Base-by-base conservation (phyloP, 1,139 yeast genomes). In the Debaryomycetaceae sp. region DNA sequence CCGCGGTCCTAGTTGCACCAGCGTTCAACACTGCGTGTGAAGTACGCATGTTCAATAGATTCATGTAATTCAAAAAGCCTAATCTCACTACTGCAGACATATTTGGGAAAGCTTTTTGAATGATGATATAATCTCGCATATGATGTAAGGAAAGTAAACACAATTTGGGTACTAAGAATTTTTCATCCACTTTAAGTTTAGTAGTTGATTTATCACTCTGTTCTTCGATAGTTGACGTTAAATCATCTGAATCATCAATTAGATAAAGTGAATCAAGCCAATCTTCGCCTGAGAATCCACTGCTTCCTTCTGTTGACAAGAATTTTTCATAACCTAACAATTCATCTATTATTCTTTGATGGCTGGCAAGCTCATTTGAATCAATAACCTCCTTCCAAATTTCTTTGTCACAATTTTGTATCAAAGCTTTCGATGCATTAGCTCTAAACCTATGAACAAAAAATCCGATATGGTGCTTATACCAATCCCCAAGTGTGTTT, bases 1-100 rank as follows among this genome's bases (percentile, higher is more conserved):
- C 89, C 0, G 91, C 88, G 0, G 88, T 78, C 45, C 81, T 65
- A 1, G 87, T 83, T 0, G 94, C 94, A 29, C 87, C 88, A 1
- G 92, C 91, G 35, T 83, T 85, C 33, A 86, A 64, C 35, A 86
- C 83, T 4, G 87, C 76, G 49, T 80, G 81, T 5, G 78, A 74
- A 4, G 80, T 66, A 43, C 80, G 77, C 8, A 79, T 63, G 50
- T 83, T 83, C 56, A 78, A 64, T 15, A 75, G 58, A 44, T 76
- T 71, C 41, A 83, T 59, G 39, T 78, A 67, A 37, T 76, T 84
- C 33, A 78, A 52, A 22, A 81, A 46, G 46, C 75, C 73, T 14
- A 63, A 59, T 33, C 73, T 70, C 17, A 78, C 59, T 3, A 53
- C 44, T 1, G 56, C 44, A 5, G 58, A 49, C 13, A 61, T 61